A percentile compares a stretch with the other conserved stretches of the same genome.
These are phyloP conservation scores for Verticillium isaacii DNA, from an alignment of 2,329 filamentous ascomycete genomes.

Conservation along the genomic window DNA sequence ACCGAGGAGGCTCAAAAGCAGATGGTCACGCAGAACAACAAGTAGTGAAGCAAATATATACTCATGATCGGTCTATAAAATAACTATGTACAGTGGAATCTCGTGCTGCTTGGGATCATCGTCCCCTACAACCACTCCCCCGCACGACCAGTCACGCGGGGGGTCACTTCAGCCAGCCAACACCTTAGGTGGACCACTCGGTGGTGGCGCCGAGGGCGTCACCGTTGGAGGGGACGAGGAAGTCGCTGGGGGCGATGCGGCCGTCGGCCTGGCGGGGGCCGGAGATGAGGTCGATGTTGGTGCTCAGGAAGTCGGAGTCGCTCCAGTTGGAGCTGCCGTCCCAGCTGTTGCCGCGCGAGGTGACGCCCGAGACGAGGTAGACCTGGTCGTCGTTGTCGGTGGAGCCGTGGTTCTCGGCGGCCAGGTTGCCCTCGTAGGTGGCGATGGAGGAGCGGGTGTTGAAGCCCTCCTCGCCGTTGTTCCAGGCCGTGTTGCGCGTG, in stretches of 20 bases:
- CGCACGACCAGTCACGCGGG: background rate
- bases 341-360: slow-evolving; percentile 7
- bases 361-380: slow-evolving; percentile 6
- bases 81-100: background rate
- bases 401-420: slow-evolving; percentile 6
- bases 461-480: slow-evolving; percentile 35
- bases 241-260: slow-evolving; percentile 9
- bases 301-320: slow-evolving; percentile 8
- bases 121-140: background rate
- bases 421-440: slow-evolving; percentile 10
- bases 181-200: background rate
- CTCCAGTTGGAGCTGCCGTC: slow-evolving; percentile 1
- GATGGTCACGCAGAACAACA: background rate
- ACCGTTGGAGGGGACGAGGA: slow-evolving; percentile 6
- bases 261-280: slow-evolving; percentile 8
- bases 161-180: background rate
- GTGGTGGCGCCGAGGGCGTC: slow-evolving; percentile 8
- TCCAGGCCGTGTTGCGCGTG: slow-evolving; percentile 38
- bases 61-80: background rate
- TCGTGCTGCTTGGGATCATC: background rate
- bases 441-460: slow-evolving; percentile 12
- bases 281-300: slow-evolving; percentile 4
- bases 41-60: background rate
- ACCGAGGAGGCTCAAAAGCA: no score
- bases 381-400: slow-evolving; percentile 4